These are phyloP conservation scores for Pistacia vera DNA, from an alignment of 345 rosid genomes.

Conservation along the genomic window DNA sequence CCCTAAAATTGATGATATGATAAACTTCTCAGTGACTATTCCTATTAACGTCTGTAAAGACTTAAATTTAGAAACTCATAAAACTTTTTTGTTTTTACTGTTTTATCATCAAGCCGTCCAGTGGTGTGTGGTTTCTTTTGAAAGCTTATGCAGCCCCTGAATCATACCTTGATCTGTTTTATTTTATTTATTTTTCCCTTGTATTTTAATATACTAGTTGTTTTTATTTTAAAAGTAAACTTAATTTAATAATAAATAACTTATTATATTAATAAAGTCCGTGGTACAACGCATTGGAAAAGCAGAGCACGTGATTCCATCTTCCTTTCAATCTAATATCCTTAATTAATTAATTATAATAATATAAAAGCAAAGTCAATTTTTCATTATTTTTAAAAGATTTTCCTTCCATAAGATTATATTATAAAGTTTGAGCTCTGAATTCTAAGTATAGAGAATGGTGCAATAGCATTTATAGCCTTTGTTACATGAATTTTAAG, in stretches of 20 bases:
- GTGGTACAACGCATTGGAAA: slow-evolving; percentile 18
- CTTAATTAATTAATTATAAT: too few relatives aligned
- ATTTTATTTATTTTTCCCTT: too few relatives aligned
- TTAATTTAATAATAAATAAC: not conserved
- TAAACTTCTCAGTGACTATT: too few relatives aligned
- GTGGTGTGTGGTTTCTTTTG: too few relatives aligned
- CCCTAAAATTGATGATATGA: too few relatives aligned
- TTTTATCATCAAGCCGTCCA: too few relatives aligned
- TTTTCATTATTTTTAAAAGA: not conserved
- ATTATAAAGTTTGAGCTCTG: not conserved
- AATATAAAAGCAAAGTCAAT: not conserved
- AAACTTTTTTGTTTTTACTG: too few relatives aligned
- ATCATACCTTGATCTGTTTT: too few relatives aligned
- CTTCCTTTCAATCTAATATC: not conserved
- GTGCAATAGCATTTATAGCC: not conserved
- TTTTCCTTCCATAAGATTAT: not conserved
- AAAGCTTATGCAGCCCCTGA: too few relatives aligned
- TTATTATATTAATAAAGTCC: not conserved
- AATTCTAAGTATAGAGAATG: not conserved
- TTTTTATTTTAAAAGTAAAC: too few relatives aligned
- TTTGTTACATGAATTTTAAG: not conserved
- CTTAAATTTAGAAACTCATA: too few relatives aligned
- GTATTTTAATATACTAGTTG: not conserved
- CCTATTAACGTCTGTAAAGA: too few relatives aligned
- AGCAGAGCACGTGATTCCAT: slow-evolving; percentile 29